Evolutionary conservation across 768 basidiomycete species (phyloP), one percentile per base, ranked within the genome.

Genomic region (Botryobasidium botryosum): DNA sequence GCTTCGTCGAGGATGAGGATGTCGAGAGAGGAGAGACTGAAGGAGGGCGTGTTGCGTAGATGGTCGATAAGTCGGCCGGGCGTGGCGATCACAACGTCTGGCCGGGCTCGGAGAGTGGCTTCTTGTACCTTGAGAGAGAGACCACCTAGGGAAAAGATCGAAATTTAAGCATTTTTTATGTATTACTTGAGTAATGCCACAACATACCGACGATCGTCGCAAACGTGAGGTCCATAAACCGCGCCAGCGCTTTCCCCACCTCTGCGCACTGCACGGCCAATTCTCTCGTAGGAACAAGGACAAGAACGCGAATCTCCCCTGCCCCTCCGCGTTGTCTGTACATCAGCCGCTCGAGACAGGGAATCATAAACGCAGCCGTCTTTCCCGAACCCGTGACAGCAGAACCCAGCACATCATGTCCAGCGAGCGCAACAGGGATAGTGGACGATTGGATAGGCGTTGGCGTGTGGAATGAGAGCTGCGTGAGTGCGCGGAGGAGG

Each of bases 381-480:
- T 99, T 99, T 48, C 94, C 94, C 4, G 90, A 94, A 49, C 94
- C 94, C 15, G 94, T 99, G 15, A 92, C 85, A 17, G 94, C 92
- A 47, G 75, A 80, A 26, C 92, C 94, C 43, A 99, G 90, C 29
- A 99, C 72, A 59, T 99, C 94, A 57, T 94, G 90, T 41, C 94
- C 94, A 20, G 91, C 60, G 17, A 99, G 72, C 20, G 90, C 92
- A 35, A 90, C 77, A 15, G 94, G 94, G 44, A 99, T 86, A 10
- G 91, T 81, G 35, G 84, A 78, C 2, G 84, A 77, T 62, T 99
- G 94, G 40, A 99, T 97, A 1, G 94, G 94, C 1, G 94, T 99
- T 6, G 94, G 94, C 26, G 71, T 77, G 37, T 68, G 62, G 54
- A 91, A 88, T 29, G 75, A 74, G 13, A 97, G 67, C 5, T 76